Evolutionary conservation across 352 stramenopile species (phyloP).

Genomic region (Phytopythium montanum): DNA sequence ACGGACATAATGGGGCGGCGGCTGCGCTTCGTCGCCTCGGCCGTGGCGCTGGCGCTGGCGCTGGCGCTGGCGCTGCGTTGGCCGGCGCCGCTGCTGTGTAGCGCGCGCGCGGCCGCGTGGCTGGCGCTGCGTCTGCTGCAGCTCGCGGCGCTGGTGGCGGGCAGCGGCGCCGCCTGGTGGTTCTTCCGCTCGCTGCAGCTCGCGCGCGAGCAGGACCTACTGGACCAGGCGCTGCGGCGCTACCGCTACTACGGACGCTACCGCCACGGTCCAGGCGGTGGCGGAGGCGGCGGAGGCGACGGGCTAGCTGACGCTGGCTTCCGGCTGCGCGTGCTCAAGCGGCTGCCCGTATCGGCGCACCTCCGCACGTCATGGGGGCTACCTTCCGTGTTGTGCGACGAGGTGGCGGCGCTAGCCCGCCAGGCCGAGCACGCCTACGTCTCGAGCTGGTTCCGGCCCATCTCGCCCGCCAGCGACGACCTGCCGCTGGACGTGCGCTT

Average conservation of each 20-base stretch:
- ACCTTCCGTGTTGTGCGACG: slow-evolving; percentile 52
- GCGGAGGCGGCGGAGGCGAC: background rate
- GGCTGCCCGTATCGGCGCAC: slow-evolving; percentile 53
- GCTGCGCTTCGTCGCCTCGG: slow-evolving; percentile 6
- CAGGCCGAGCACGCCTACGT: slow-evolving; percentile 61
- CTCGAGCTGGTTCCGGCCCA: slow-evolving; percentile 54
- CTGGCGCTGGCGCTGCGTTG: slow-evolving; percentile 25
- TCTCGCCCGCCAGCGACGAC: slow-evolving; percentile 55
- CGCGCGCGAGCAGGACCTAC: slow-evolving; percentile 53
- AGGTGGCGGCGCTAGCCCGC: slow-evolving; percentile 50
- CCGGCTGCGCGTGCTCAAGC: slow-evolving; percentile 53
- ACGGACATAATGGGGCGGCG: slow-evolving; percentile 8
- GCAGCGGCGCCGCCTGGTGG: slow-evolving; percentile 57
- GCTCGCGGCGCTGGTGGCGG: slow-evolving; percentile 37
- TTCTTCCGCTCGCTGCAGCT: slow-evolving; percentile 61
- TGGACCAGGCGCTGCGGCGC: slow-evolving; percentile 42
- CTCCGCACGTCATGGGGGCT: slow-evolving; percentile 58
- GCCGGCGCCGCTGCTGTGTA: slow-evolving; percentile 14
- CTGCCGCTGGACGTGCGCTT: slow-evolving; percentile 67
- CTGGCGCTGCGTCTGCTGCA: slow-evolving; percentile 30
- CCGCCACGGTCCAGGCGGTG: slow-evolving; percentile 17
- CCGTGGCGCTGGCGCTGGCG: slow-evolving; percentile 20
- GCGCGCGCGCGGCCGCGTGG: slow-evolving; percentile 17
- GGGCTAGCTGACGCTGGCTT: slow-evolving; percentile 38
- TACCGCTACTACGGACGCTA: slow-evolving; percentile 57